Evolutionary conservation across 2,329 filamentous ascomycete genomes (phyloP), one percentile per base, ranked within the genome.

Genomic region (Ascochyta pisi): DNA sequence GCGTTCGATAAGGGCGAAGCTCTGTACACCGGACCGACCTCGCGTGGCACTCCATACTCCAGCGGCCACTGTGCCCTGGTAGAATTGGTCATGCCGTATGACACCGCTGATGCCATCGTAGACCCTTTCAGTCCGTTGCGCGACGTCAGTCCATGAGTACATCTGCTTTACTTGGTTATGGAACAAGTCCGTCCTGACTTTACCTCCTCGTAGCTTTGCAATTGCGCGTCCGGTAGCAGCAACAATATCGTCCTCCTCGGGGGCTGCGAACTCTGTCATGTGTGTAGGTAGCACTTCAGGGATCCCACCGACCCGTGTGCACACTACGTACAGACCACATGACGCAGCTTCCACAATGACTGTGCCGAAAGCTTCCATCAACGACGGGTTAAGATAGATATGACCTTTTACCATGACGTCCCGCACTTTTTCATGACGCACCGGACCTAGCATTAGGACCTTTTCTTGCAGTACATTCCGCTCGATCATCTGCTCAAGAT

Each of bases 131-230:
- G 95, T 98, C 51, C 95, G 89, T 66, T 90, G 85, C 13, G 95
- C 95, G 26, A 99, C 94, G 73, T 99, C 94, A 26, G 91, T 91
- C 95, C 95, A 99, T 1, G 92, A 96, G 78, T 99, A 99, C 95
- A 98, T 98, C 80, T 90, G 91, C 76, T 94, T 92, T 60, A 99
- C 95, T 76, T 98, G 91, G 64, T 96, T 94, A 73, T 99, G 95
- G 71, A 99, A 99, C 38, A 89, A 86, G 73, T 98, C 94, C 0
- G 95, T 96, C 60, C 92, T 88, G 26, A 99, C 89, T 67, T 89
- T 91, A 65, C 93, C 94, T 6, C 89, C 89, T 40, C 94, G 88
- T 52, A 99, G 83, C 27, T 91, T 89, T 0, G 88, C 89, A 59
- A 99, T 98, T 16, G 96, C 95, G 63, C 89, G 89, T 16, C 91